A percentile compares a stretch with the other conserved stretches of the same genome.
Conservation (phyloP, 495 filamentous ascomycete genomes). For the Aspergillus sparsus region DNA sequence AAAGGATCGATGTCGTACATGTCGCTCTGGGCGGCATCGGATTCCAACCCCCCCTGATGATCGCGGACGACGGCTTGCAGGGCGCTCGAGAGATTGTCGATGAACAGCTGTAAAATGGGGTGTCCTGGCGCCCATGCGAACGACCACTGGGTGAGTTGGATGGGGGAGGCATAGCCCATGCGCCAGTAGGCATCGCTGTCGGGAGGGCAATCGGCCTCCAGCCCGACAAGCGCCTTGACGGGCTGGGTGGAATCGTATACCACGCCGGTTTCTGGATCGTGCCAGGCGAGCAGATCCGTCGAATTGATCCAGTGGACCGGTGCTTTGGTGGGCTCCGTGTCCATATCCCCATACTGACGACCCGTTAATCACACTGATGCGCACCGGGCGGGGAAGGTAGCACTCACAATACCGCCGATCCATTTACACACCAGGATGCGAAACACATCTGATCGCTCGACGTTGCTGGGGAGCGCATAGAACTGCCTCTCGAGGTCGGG, state of each 20-base stretch:
- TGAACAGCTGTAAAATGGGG: constrained; percentile 17
- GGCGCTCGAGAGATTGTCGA: constrained; percentile 5
- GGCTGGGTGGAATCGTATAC: constrained; percentile 8
- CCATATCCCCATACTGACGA: constrained; percentile 26
- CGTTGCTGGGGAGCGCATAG: constrained; percentile 15
- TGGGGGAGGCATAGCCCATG: constrained; percentile 22
- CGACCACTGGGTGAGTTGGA: constrained; percentile 27
- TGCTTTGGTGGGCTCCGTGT: constrained; percentile 18
- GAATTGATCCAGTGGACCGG: constrained; percentile 19
- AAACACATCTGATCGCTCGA: constrained; percentile 26
- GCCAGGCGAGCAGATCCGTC: constrained; percentile 18
- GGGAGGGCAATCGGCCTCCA: constrained; percentile 23
- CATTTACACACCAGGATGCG: constrained; percentile 24
- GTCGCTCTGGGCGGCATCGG: background rate
- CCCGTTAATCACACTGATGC: background rate
- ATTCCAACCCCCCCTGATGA: background rate
- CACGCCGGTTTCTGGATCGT: constrained; percentile 11
- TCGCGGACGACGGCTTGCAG: constrained; percentile 5
- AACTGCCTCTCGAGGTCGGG: constrained; percentile 14
- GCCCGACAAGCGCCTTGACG: constrained; percentile 21
- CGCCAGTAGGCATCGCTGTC: constrained; percentile 25
- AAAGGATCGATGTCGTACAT: constrained; percentile 20
- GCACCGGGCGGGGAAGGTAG: background rate
- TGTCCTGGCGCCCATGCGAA: constrained; percentile 23
- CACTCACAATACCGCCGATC: constrained; percentile 25